These are phyloP conservation scores for Friedmanniomyces simplex DNA, from an alignment of 495 filamentous ascomycete genomes.

Conservation along the genomic window DNA sequence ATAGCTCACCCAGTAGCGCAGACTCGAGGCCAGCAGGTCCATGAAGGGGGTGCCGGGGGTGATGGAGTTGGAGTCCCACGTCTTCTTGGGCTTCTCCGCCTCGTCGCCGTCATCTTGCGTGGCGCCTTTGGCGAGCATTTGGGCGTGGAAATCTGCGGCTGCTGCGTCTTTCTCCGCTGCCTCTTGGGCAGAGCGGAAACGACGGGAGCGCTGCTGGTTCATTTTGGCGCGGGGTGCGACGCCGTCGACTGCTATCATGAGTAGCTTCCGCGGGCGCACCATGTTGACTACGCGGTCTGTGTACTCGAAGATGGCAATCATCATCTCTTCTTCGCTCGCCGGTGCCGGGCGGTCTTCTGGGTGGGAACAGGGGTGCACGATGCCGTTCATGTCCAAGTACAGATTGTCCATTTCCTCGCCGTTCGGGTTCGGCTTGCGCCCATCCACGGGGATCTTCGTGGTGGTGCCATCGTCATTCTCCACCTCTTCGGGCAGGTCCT, in stretches of 20 bases:
- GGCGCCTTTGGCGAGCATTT: constrained; percentile 57
- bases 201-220: constrained; percentile 90
- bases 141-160: constrained; percentile 71
- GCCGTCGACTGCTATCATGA: constrained; percentile 97
- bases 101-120: constrained; percentile 49
- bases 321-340: constrained; percentile 96
- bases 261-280: constrained; percentile 86
- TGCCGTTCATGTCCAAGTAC: constrained; percentile 99
- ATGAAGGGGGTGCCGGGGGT: constrained; percentile 98
- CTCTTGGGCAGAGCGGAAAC: constrained; percentile 88
- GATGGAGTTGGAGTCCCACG: constrained; percentile 96
- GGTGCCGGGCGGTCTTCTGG: constrained; percentile 88
- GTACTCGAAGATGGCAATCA: constrained; percentile 94
- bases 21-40: constrained; percentile 82
- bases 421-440: constrained; percentile 81
- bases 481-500: constrained; percentile 67
- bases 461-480: constrained; percentile 48
- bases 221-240: constrained; percentile 92
- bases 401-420: constrained; percentile 97
- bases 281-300: constrained; percentile 97
- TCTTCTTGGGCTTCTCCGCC: constrained; percentile 63
- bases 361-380: constrained; percentile 97
- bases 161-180: constrained; percentile 89
- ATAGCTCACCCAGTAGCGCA: constrained; percentile 92
- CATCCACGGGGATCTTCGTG: constrained; percentile 66